Percentiles rank a stretch among this genome's conserved stretches.
Evolutionary conservation across 140 eudicot genomes (phyloP).

Genomic region (Cichorium intybus): DNA sequence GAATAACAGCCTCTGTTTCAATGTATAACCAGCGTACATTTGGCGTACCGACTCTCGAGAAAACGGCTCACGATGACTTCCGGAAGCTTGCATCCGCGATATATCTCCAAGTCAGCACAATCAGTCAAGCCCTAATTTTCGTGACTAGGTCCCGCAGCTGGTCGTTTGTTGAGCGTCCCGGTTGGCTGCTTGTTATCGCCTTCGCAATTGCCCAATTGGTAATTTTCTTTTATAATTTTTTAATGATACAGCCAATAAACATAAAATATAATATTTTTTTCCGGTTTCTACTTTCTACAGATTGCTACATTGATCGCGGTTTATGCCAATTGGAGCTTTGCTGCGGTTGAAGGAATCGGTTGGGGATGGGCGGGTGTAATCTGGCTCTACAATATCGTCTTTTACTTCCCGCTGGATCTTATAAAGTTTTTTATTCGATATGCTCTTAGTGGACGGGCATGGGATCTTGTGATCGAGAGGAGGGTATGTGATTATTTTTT

Average conservation of each 20-base stretch:
- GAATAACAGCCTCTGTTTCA: too few relatives aligned
- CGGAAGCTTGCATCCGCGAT: conserved; percentile 95
- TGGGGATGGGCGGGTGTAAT: conserved; percentile 99
- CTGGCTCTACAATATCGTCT: conserved; percentile 87
- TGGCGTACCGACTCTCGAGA: conserved; percentile 89
- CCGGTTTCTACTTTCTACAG: conserved; percentile 34
- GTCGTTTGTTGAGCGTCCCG: conserved; percentile 98
- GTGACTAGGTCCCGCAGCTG: conserved; percentile 95
- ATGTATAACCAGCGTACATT: conserved; percentile 48
- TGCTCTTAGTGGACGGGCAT: conserved; percentile 94
- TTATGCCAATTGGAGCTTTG: conserved; percentile 94
- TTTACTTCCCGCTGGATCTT: conserved; percentile 83
- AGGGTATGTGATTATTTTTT: conserved; percentile 52
- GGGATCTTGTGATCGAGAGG: conserved; percentile 96
- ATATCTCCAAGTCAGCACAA: conserved; percentile 98
- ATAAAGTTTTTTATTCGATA: conserved; percentile 88
- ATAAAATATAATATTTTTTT: not conserved
- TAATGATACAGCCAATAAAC: not conserved
- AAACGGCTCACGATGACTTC: conserved; percentile 85
- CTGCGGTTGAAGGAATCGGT: conserved; percentile 99
- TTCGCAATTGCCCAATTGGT: conserved; percentile 90
- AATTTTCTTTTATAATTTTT: not conserved
- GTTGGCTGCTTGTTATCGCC: conserved; percentile 75
- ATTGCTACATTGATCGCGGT: conserved; percentile 96
- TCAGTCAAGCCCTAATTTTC: conserved; percentile 97